Evolutionary conservation across 306 rosid species (phyloP).

Genomic region (Alnus rubra): DNA sequence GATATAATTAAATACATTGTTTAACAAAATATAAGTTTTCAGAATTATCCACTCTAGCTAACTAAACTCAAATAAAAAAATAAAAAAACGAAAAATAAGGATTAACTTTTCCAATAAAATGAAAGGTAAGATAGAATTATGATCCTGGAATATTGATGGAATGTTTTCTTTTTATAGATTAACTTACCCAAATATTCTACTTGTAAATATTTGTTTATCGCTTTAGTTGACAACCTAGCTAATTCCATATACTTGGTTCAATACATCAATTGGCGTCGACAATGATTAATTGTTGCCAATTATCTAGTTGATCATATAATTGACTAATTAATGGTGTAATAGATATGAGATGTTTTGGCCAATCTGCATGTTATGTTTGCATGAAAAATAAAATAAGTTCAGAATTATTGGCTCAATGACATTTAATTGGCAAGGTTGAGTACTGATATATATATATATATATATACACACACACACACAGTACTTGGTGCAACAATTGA

Average conservation of each 20-base stretch:
- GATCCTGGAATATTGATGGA: not conserved
- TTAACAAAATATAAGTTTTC: not conserved
- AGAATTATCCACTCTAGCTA: no score
- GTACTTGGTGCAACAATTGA: not conserved
- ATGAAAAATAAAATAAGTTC: not conserved
- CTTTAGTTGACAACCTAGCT: not conserved
- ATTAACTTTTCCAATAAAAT: no score
- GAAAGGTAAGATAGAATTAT: no score
- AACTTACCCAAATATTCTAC: no score
- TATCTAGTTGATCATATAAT: not conserved
- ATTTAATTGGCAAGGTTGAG: not conserved
- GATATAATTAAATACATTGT: not conserved
- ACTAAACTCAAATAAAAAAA: no score
- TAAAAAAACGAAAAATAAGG: no score
- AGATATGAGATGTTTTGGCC: not conserved
- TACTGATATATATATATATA: not conserved
- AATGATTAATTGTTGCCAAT: not conserved
- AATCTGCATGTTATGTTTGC: not conserved
- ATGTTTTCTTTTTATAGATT: no score
- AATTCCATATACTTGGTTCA: not conserved
- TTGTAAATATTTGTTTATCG: not conserved
- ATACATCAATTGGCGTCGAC: not conserved
- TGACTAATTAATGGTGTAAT: not conserved
- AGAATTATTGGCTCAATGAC: not conserved
- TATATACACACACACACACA: no score